Evolutionary conservation across 371 early-diverging fungal genomes (phyloP), one percentile per base, ranked within the genome.

Genomic region (Apophysomyces variabilis): DNA sequence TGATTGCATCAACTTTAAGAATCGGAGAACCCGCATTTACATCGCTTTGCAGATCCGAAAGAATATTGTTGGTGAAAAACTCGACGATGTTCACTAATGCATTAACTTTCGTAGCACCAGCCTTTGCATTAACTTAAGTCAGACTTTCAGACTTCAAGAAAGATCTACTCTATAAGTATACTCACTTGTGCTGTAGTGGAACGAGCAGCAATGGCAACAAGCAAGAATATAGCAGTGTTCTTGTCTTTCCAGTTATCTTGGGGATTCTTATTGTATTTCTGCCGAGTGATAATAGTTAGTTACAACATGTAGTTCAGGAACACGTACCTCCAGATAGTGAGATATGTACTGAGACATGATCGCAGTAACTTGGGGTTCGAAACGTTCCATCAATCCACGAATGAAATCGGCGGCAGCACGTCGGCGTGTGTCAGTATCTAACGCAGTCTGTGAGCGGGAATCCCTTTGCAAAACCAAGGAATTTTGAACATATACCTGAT

Each of bases 381-480:
- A 96, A 65, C 92, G 92, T 54, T 94, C 94, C 80, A 96, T 74
- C 38, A 98, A 80, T n/a, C 94, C 94, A 43, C 95, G 90, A 44
- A 98, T 94, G 57, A 99, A 85, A 60, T 96, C 97, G 5, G 95
- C 87, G 1, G 98, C 93, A 16, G 97, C 91, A 65, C 95, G 88
- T 60, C 98, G 89, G 38, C 99, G 93, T 1, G 96, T 95, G 58
- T 96, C 97, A 16, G 85, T 89, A 59, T 96, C 95, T 79, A 67
- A 57, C 18, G 44, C 7, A 12, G 2, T 16, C 5, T 38, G 16
- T 45, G 12, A 36, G 26, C 44, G 36, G 11, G 7, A 21, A 1
- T 47, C 37, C 21, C 9, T 56, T 45, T 62, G 13, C 39, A n/a
- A 7, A 39, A 37, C 39, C 8, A 46, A 44, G 16, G 1, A 50